Percentiles rank a stretch among this genome's conserved stretches.
phyloP scores from a whole-genome alignment of 1,284 basidiomycete genomes.

The Meripilus lineatus region DNA sequence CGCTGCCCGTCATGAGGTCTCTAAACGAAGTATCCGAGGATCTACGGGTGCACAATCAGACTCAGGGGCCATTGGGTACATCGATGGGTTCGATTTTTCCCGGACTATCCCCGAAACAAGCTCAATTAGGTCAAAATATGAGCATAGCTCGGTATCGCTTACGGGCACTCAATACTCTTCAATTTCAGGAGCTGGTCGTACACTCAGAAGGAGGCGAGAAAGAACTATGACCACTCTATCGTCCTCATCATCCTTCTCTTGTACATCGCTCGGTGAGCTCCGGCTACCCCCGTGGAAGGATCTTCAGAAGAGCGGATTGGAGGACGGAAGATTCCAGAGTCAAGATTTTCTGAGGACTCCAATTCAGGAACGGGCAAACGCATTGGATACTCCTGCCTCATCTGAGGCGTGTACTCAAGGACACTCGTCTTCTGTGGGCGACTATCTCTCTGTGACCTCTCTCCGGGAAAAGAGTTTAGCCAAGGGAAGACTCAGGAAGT shows the following conservation, averaged over 20 bases:
- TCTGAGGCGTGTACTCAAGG: constrained; percentile 3
- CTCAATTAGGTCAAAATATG: not conserved
- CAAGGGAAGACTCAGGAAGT: constrained; percentile 21
- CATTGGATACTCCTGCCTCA: too few species aligned
- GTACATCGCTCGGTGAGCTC: constrained; percentile 16
- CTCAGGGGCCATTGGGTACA: too few species aligned
- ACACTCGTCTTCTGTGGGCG: not conserved
- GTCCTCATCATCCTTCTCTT: constrained; percentile 11
- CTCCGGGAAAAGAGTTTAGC: constrained; percentile 2
- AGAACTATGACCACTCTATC: constrained; percentile 5
- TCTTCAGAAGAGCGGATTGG: too few species aligned
- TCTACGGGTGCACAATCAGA: not conserved
- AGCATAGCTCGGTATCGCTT: not conserved
- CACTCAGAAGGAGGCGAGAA: too few species aligned
- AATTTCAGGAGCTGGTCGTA: too few species aligned
- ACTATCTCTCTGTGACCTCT: constrained; percentile 1
- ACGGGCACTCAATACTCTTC: not conserved
- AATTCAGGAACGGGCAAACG: constrained; percentile 3
- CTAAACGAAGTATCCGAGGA: not conserved
- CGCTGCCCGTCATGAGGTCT: not conserved
- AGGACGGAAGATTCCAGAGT: not conserved
- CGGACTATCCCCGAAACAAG: not conserved
- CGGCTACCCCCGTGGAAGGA: too few species aligned
- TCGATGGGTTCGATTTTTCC: constrained; percentile 13
- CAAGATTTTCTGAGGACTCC: not conserved